These are phyloP conservation scores for Hypoxylon sp. DNA, from an alignment of 2,329 filamentous ascomycete species.

Conservation along the genomic window DNA sequence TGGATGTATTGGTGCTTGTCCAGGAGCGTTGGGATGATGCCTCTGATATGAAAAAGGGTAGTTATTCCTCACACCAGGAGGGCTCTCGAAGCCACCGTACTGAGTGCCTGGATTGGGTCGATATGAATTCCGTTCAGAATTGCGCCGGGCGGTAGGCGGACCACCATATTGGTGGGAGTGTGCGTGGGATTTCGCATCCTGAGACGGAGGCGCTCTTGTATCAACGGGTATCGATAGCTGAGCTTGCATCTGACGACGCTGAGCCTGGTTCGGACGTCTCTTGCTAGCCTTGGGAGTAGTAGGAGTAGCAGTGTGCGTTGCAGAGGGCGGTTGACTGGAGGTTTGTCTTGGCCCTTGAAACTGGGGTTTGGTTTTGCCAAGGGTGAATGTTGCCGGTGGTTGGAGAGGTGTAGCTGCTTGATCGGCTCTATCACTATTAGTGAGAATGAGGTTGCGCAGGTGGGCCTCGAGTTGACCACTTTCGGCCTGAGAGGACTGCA, in stretches of 20 bases:
- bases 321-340: background rate
- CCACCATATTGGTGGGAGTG: conserved; percentile 44
- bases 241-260: conserved; percentile 68
- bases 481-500: conserved; percentile 32
- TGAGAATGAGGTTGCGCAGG: conserved; percentile 67
- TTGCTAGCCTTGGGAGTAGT: conserved; percentile 43
- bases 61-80: conserved; percentile 5
- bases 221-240: conserved; percentile 66
- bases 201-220: conserved; percentile 43
- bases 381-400: conserved; percentile 29
- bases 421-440: conserved; percentile 58
- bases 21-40: conserved; percentile 29
- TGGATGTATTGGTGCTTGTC: conserved; percentile 23
- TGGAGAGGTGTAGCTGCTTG: conserved; percentile 18
- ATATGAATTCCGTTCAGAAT: conserved; percentile 25
- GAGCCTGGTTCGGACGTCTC: conserved; percentile 69
- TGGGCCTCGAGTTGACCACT: conserved; percentile 59
- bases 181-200: conserved; percentile 43
- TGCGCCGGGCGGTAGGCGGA: conserved; percentile 38
- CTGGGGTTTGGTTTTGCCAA: conserved; percentile 18
- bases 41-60: conserved; percentile 15
- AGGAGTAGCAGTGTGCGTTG: conserved; percentile 22
- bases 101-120: conserved; percentile 46
- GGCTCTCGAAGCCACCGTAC: conserved; percentile 31
- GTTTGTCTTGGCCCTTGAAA: conserved; percentile 11